Evolutionary conservation across 768 basidiomycete genomes (phyloP), one percentile per base, ranked within the genome.

Genomic region (Rhizopogon vulgaris): DNA sequence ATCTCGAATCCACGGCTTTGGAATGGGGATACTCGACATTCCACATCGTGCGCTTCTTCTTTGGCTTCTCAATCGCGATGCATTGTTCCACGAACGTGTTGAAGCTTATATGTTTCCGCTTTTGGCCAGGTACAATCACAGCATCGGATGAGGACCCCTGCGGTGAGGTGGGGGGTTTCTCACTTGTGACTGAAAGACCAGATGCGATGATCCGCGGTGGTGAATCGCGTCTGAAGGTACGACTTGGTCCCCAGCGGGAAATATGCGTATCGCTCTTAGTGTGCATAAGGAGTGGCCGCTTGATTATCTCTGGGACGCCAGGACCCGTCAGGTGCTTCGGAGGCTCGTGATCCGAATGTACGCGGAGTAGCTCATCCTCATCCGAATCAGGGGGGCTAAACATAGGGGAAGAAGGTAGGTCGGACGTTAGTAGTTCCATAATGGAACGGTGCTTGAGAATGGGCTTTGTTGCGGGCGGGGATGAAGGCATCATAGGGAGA

Each of bases 61-160:
- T 71, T 0, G 88, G 89, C 60, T 85, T 85, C 63, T 91, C 90
- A 63, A 92, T 89, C 39, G 90, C 85, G 53, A 99, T 95, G 63
- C 83, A 93, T 66, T 97, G 95, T 67, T 96, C 90, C 37, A 99
- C 95, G 64, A 94, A 96, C 0, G 94, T 95, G 69, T 97, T 98
- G 78, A 98, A 98, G 60, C 80, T 87, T 72, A 98, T 97, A 66
- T 96, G 95, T 57, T 85, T 85, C 73, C 85, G 90, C 75, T 84
- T 85, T 53, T 62, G 70, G 25, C 52, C 55, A 48, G 51, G 55
- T 38, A 41, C 14, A 7, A 58, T 47, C 49, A 38, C 38, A 52
- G 63, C 40, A 4, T 50, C n/a, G 15, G 52, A 56, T 8, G 54
- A 52, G 49, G 24, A 57, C 11, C 60, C 54, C 2, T 66, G 66